Percentiles rank a stretch among this genome's conserved stretches.
These are phyloP conservation scores for Globisporangium apiculatum DNA, from an alignment of 352 stramenopile genomes.

Conservation along the genomic window DNA sequence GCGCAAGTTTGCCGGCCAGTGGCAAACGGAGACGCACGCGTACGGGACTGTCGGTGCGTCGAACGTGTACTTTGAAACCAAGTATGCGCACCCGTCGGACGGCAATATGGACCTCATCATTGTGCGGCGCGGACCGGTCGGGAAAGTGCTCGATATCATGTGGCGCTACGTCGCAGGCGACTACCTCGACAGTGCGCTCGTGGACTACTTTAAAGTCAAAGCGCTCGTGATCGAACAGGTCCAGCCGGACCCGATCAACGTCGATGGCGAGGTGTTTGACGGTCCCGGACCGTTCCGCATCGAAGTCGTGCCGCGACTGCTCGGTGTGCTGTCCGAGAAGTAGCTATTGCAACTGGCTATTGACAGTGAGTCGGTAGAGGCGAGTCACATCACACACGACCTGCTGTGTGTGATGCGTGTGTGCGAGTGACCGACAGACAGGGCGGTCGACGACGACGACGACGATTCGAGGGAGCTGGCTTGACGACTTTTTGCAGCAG, in stretches of 20 bases:
- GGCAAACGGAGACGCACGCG: conserved; percentile 38
- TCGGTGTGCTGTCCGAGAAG: conserved; percentile 75
- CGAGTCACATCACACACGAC: not conserved
- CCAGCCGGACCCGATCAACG: conserved; percentile 57
- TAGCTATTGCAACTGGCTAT: conserved; percentile 14
- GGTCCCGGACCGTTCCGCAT: conserved; percentile 60
- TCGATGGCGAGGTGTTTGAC: conserved; percentile 67
- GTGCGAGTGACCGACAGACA: not conserved
- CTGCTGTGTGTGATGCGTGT: no score
- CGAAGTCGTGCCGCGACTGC: conserved; percentile 60
- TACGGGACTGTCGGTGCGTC: conserved; percentile 55
- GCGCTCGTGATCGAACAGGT: conserved; percentile 65
- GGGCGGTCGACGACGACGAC: not conserved
- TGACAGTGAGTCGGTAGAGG: not conserved
- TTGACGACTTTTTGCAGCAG: not conserved
- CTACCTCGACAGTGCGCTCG: conserved; percentile 48
- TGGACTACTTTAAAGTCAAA: conserved; percentile 76
- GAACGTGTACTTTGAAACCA: conserved; percentile 79
- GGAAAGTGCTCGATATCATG: conserved; percentile 39
- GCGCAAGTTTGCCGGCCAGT: conserved; percentile 48
- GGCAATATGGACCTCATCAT: conserved; percentile 78
- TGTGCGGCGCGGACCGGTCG: conserved; percentile 39
- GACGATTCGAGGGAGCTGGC: not conserved
- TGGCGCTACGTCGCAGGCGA: conserved; percentile 47
- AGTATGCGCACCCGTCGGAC: conserved; percentile 72